Evolutionary conservation across 345 rosid genomes (phyloP), one percentile per base, ranked within the genome.

Genomic region (Kandelia obovata): DNA sequence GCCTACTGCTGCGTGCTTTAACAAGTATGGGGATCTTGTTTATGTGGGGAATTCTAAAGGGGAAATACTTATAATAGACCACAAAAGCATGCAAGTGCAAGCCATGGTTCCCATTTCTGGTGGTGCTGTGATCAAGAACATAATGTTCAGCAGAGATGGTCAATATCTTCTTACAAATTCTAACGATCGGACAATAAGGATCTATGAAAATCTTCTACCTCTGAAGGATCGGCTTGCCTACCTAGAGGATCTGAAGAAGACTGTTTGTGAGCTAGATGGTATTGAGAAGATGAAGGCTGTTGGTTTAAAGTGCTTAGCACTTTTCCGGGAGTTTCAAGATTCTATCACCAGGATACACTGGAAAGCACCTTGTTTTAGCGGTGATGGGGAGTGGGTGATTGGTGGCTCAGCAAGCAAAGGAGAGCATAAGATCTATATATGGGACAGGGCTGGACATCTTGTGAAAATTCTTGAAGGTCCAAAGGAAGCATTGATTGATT

Each of bases 401-500:
- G 96, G 92, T n/a, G 98, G 95, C 67, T 92, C 96, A 69, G 99
- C 98, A 15, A 87, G 94, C 83, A 92, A 91, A 86, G 99, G 98
- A 63, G 99, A 96, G 70, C 99, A 96, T 82, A 96, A 90, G 83
- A 89, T 96, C 70, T 96, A 96, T 80, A 92, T 96, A 81, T 96
- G 99, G 99, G 97, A 96, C 70, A 83, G 91, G 73, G 98, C 88
- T 20, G 98, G 98, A 64, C 92, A 88, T 83, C 99, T 96, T 73
- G 96, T 96, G 27, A 96, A 96, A 81, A 92, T 96, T 71, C 94
- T 96, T 66, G 99, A 96, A 84, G 99, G 99, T 74, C 99, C 99
- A 47, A 96, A 96, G 75, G 99, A 90, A 84, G 96, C 94, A 0
- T 73, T 96, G 78, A 87, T 92, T 78, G 99, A 96, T 84, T 85